phyloP scores from a whole-genome alignment of 2,329 filamentous ascomycete species.

The Thielaviopsis punctulata region DNA sequence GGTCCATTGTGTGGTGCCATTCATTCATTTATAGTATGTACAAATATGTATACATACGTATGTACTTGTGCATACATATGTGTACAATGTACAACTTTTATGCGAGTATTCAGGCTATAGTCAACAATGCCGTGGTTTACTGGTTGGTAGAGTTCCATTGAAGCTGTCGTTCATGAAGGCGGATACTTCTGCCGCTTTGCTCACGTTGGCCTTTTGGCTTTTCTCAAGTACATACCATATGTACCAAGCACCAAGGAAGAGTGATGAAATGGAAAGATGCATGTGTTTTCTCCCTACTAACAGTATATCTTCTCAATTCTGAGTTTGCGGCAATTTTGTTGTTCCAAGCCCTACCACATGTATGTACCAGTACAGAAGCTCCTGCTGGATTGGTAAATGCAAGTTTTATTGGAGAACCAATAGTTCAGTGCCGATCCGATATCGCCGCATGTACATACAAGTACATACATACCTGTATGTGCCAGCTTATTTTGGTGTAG shows the following conservation, averaged over 20 bases:
- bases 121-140: background rate
- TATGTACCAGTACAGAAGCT: background rate
- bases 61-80: too few relatives aligned
- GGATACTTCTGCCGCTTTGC: background rate
- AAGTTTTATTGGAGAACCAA: background rate
- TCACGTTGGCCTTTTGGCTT: background rate
- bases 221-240: too few relatives aligned
- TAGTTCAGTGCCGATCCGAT: background rate
- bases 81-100: too few relatives aligned
- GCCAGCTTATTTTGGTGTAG: too few relatives aligned
- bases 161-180: background rate
- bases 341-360: too few relatives aligned
- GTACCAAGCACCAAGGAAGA: too few relatives aligned
- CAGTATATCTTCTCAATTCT: background rate
- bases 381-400: background rate
- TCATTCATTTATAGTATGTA: too few relatives aligned
- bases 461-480: background rate
- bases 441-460: background rate
- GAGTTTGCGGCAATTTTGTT: background rate
- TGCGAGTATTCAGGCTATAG: background rate
- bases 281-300: background rate
- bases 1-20: too few relatives aligned
- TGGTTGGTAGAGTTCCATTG: background rate
- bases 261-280: too few relatives aligned
- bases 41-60: too few relatives aligned